Conservation (phyloP, 2,329 filamentous ascomycete genomes). For the Xylariaceae sp. region DNA sequence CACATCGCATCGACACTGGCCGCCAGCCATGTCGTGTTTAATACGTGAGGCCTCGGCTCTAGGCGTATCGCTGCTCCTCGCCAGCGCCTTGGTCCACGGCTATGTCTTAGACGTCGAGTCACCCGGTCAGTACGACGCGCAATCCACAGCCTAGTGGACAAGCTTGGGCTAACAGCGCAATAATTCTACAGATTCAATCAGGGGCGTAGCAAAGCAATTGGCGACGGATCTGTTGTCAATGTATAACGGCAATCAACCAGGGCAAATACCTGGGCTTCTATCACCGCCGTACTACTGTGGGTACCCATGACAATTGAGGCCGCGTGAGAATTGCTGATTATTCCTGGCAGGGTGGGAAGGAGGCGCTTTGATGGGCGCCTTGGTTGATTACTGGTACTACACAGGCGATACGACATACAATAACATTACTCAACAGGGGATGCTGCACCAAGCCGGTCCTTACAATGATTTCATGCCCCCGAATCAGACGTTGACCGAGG, state of each 20-base stretch:
- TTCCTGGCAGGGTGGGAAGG: conserved; percentile 59
- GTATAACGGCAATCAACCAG: conserved; percentile 45
- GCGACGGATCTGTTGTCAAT: conserved; percentile 46
- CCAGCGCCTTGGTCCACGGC: conserved; percentile 6
- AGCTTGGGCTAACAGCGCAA: conserved; percentile 5
- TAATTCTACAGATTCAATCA: conserved; percentile 43
- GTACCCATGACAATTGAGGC: conserved; percentile 15
- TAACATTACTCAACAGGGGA: conserved; percentile 57
- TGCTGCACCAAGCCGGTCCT: conserved; percentile 69
- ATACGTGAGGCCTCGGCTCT: conserved; percentile 20
- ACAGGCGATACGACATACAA: conserved; percentile 71
- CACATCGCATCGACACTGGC: neutral
- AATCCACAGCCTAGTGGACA: neutral
- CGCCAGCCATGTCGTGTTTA: conserved; percentile 20
- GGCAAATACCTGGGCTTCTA: conserved; percentile 46
- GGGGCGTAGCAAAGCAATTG: conserved; percentile 44
- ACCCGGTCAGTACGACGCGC: conserved; percentile 18
- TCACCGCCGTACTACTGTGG: conserved; percentile 51
- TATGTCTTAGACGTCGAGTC: conserved; percentile 29
- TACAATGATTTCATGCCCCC: conserved; percentile 72
- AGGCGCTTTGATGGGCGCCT: conserved; percentile 63
- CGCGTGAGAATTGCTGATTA: conserved; percentile 7
- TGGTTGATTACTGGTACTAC: conserved; percentile 82
- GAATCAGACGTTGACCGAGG: conserved; percentile 62
- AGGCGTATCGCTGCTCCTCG: conserved; percentile 15